These are phyloP conservation scores for Lipomyces lipofer DNA, from an alignment of 805 yeast species.

Conservation along the genomic window DNA sequence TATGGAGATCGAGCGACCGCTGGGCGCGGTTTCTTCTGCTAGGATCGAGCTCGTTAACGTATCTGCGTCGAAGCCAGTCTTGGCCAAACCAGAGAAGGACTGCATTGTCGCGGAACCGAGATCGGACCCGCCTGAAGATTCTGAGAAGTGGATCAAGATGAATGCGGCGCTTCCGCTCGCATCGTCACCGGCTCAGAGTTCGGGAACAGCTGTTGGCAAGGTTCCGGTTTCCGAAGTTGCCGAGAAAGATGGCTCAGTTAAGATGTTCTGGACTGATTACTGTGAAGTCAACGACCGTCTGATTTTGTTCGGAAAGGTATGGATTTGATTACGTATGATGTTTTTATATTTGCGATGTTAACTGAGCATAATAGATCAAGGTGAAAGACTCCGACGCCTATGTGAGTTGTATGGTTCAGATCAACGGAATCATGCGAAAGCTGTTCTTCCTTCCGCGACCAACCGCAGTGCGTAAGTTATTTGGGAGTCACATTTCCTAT, in stretches of 20 bases:
- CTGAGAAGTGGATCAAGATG: conserved; percentile 18
- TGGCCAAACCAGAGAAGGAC: background rate
- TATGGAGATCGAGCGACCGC: conserved; percentile 22
- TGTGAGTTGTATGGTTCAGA: conserved; percentile 75
- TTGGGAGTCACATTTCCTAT: background rate
- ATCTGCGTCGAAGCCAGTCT: conserved; percentile 10
- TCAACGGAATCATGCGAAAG: conserved; percentile 68
- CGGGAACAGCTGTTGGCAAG: conserved; percentile 25
- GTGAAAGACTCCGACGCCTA: conserved; percentile 52
- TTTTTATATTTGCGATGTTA: background rate
- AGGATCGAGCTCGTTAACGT: conserved; percentile 16
- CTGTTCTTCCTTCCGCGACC: conserved; percentile 75
- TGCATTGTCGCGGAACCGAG: background rate
- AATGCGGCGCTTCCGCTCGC: conserved; percentile 12
- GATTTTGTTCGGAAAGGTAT: conserved; percentile 76
- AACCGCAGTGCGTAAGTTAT: conserved; percentile 34
- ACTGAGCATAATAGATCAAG: conserved; percentile 33
- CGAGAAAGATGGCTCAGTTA: conserved; percentile 51
- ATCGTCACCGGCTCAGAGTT: conserved; percentile 17
- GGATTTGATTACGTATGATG: background rate
- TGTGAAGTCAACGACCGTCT: conserved; percentile 71
- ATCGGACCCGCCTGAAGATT: conserved; percentile 2
- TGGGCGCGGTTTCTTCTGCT: conserved; percentile 1
- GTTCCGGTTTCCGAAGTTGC: conserved; percentile 40
- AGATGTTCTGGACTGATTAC: conserved; percentile 89